Percentiles rank a stretch among this genome's conserved stretches.
Conservation (phyloP, 2,329 filamentous ascomycete genomes). For the Claviceps digitariae region DNA sequence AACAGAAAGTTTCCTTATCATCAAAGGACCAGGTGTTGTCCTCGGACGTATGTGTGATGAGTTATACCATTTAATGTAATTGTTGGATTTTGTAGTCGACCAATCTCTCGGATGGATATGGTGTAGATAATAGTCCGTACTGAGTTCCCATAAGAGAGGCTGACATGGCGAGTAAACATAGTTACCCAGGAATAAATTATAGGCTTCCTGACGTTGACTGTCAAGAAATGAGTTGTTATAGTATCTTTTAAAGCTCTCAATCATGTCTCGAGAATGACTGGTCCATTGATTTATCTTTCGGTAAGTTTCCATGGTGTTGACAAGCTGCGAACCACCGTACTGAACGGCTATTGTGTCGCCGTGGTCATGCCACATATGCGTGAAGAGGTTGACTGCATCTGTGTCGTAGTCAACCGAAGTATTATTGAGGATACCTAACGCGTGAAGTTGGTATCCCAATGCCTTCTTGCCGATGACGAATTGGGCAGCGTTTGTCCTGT, state of each 20-base stretch:
- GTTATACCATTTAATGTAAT: constrained; percentile 86
- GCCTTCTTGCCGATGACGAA: constrained; percentile 96
- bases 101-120: constrained; percentile 70
- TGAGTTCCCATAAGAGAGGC: constrained; percentile 92
- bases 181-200: constrained; percentile 93
- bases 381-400: constrained; percentile 90
- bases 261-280: constrained; percentile 94
- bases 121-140: constrained; percentile 92
- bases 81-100: constrained; percentile 44
- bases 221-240: constrained; percentile 99
- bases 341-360: constrained; percentile 96
- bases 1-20: constrained; percentile 29
- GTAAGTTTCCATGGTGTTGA: constrained; percentile 99
- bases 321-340: constrained; percentile 91
- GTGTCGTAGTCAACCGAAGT: constrained; percentile 83
- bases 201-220: constrained; percentile 93
- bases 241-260: constrained; percentile 96
- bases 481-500: constrained; percentile 93
- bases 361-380: constrained; percentile 96
- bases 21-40: constrained; percentile 34
- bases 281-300: constrained; percentile 99
- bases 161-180: constrained; percentile 80
- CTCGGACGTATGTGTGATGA: constrained; percentile 55
- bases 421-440: constrained; percentile 71
- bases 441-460: constrained; percentile 81